These are phyloP conservation scores for Mycotypha africana DNA, from an alignment of 371 early-diverging fungal species.

Conservation along the genomic window DNA sequence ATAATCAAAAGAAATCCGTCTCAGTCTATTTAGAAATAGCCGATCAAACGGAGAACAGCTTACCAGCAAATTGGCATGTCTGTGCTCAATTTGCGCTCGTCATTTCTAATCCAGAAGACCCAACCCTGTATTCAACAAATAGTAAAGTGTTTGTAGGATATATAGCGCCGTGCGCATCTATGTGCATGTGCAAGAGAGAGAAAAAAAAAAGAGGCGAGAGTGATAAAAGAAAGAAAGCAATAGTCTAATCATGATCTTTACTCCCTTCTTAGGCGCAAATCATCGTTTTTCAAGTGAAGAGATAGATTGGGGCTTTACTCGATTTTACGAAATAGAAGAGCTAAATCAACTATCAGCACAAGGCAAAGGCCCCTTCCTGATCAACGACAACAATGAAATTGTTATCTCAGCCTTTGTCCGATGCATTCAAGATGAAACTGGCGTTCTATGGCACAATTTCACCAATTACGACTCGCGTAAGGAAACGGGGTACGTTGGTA, in stretches of 20 bases:
- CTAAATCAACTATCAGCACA: constrained; percentile 26
- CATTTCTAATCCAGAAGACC: constrained; percentile 73
- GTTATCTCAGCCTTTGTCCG: constrained; percentile 76
- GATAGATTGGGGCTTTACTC: constrained; percentile 95
- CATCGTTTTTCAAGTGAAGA: constrained; percentile 85
- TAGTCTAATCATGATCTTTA: not conserved
- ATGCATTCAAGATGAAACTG: constrained; percentile 82
- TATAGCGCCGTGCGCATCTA: too few relatives aligned
- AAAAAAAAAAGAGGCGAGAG: too few relatives aligned
- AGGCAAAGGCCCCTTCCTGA: constrained; percentile 49
- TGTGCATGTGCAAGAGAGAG: too few relatives aligned
- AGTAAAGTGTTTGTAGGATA: too few relatives aligned
- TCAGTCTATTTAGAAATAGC: constrained; percentile 86
- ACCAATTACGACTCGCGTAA: constrained; percentile 82
- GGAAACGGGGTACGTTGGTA: constrained; percentile 91
- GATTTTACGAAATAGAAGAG: constrained; percentile 58
- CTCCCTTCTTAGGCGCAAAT: constrained; percentile 51
- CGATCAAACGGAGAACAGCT: constrained; percentile 45
- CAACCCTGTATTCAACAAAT: constrained; percentile 56
- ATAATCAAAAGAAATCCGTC: constrained; percentile 60
- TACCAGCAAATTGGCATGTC: constrained; percentile 62
- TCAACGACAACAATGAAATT: constrained; percentile 62
- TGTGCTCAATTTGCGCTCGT: constrained; percentile 86
- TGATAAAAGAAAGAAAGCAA: too few relatives aligned
- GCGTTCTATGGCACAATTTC: constrained; percentile 74